Evolutionary conservation across 371 early-diverging fungal species (phyloP).

Genomic region (Mucor velutinosus): DNA sequence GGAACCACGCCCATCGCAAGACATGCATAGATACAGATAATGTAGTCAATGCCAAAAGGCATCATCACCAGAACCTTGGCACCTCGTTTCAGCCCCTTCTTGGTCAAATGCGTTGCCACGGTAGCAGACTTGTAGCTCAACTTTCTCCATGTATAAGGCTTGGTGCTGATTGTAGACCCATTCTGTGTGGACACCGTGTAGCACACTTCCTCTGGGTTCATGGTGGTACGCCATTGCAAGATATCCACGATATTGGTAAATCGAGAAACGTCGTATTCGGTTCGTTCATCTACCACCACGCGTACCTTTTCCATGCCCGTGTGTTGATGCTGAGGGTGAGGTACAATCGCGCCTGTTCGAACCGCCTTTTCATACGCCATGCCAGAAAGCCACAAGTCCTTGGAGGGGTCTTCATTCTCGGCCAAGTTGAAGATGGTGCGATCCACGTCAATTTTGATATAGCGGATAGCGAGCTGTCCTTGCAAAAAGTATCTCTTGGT

Average conservation of each 20-base stretch:
- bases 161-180: conserved; percentile 49
- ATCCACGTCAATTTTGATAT: conserved; percentile 51
- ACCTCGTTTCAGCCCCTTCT: conserved; percentile 56
- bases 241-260: conserved; percentile 66
- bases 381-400: conserved; percentile 31
- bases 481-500: conserved; percentile 62
- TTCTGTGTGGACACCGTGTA: conserved; percentile 32
- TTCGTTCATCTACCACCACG: conserved; percentile 62
- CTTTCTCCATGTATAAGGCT: conserved; percentile 71
- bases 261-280: conserved; percentile 58
- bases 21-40: conserved; percentile 79
- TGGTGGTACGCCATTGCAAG: conserved; percentile 62
- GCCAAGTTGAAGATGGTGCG: conserved; percentile 54
- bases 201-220: conserved; percentile 64
- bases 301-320: conserved; percentile 65
- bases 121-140: conserved; percentile 69
- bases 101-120: conserved; percentile 65
- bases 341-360: conserved; percentile 24
- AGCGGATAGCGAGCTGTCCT: conserved; percentile 49
- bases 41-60: conserved; percentile 74
- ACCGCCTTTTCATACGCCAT: conserved; percentile 26
- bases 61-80: conserved; percentile 70
- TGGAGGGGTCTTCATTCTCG: conserved; percentile 43
- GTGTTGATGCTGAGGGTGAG: conserved; percentile 61
- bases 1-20: conserved; percentile 76